Conservation (phyloP, 2,329 filamentous ascomycete species). For the Boeremia lycopersici region DNA sequence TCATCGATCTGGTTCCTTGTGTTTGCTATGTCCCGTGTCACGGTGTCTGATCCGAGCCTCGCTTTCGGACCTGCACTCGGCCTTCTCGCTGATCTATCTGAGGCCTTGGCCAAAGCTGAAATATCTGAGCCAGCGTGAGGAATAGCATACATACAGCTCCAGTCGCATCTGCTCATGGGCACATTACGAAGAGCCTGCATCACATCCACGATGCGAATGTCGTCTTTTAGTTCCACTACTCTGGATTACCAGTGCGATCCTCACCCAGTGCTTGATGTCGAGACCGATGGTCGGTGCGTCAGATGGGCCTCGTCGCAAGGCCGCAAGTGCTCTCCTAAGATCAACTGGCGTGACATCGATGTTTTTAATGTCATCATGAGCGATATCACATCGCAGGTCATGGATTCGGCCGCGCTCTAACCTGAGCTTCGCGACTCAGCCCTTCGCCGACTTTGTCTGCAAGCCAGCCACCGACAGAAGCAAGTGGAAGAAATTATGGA, state of each 20-base stretch:
- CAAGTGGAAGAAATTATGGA: slow-evolving; percentile 6
- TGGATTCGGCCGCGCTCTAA: slow-evolving; percentile 15
- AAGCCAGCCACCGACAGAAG: not conserved
- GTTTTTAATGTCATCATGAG: slow-evolving; percentile 3
- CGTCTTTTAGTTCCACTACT: not conserved
- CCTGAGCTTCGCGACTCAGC: slow-evolving; percentile 19
- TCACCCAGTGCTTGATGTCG: slow-evolving; percentile 14
- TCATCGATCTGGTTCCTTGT: not conserved
- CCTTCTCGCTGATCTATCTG: not conserved
- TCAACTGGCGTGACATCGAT: slow-evolving; percentile 1
- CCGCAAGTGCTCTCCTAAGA: slow-evolving; percentile 14
- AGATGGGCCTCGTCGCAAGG: slow-evolving; percentile 15
- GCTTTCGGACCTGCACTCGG: not conserved
- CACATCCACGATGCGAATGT: not conserved
- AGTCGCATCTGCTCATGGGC: too few relatives aligned
- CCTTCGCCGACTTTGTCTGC: slow-evolving; percentile 8
- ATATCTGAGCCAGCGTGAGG: not conserved
- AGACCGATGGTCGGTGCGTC: slow-evolving; percentile 13
- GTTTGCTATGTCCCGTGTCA: not conserved
- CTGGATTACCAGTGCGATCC: slow-evolving; percentile 16
- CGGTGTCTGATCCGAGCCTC: not conserved
- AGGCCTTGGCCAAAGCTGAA: not conserved
- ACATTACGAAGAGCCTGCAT: too few relatives aligned
- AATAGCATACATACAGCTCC: too few relatives aligned
- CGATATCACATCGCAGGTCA: slow-evolving; percentile 5